Evolutionary conservation across 441 rosid species (phyloP).

Genomic region (Biscutella laevigata): DNA sequence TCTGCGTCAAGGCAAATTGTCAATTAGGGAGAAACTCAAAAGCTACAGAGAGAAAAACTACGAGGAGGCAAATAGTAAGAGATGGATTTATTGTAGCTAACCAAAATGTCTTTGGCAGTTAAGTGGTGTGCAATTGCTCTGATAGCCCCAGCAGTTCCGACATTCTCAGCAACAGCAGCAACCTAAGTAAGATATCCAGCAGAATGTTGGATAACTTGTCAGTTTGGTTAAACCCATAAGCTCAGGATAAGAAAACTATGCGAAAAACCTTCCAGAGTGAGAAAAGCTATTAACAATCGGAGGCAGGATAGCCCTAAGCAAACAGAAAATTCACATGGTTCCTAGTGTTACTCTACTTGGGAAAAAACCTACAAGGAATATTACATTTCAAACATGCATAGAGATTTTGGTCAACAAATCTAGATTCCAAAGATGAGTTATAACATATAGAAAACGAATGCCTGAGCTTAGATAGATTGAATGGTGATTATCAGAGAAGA

Average conservation of each 20-base stretch:
- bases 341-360: background rate
- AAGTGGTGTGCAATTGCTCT: conserved; percentile 79
- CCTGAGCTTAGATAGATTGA: background rate
- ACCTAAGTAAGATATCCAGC: conserved; percentile 39
- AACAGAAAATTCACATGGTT: background rate
- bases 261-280: background rate
- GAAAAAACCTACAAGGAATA: background rate
- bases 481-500: background rate
- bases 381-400: background rate
- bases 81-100: conserved; percentile 25
- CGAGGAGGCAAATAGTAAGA: background rate
- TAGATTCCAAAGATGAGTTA: background rate
- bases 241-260: background rate
- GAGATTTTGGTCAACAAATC: background rate
- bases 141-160: conserved; percentile 93
- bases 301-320: background rate
- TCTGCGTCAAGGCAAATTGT: conserved; percentile 39
- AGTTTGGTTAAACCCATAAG: background rate
- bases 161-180: conserved; percentile 84
- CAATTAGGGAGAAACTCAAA: conserved; percentile 1
- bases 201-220: background rate
- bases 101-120: conserved; percentile 89
- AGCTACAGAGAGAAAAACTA: conserved; percentile 7
- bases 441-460: background rate
- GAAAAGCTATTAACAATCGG: background rate